Evolutionary conservation across 140 eudicot genomes (phyloP), one percentile per base, ranked within the genome.

Genomic region (Anethum foeniculum): DNA sequence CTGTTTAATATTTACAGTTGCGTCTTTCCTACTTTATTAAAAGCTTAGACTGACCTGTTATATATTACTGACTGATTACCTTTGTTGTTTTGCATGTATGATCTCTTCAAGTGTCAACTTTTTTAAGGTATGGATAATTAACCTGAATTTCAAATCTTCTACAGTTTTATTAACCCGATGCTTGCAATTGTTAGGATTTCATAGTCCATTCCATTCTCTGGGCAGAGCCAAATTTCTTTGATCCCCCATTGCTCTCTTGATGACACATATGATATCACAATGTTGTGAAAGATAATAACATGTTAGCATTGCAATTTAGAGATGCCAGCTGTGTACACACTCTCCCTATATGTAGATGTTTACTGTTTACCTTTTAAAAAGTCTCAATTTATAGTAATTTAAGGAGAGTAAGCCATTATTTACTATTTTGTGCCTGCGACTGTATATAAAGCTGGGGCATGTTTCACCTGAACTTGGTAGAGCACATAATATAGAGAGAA

Each of bases 61-160:
- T 44, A 74, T 44, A n/a, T 41, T 23, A 39, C 7, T 25, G 78
- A 74, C 60, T 25, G 21, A 44, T 74, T 44, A 11, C 10, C 11
- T 43, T n/a, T 74, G 34, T 74, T 84, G 44, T 78, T 86, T 82
- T 47, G 76, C 88, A 80, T 80, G 83, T 77, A n/a, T 47, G 77
- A 47, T 34, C 15, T 58, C 64, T 48, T 73, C 81, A 90, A 90
- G 94, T 83, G 83, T 87, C 88, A 87, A 83, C 12, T 89, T 89
- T 85, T 90, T 90, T 77, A 75, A 90, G 94, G 94, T 90, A 88
- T n/a, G 85, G 30, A 58, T 74, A 44, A 30, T 75, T 77, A 43
- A 16, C 75, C 23, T 68, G 44, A 68, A 52, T 69, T 77, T 28
- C 38, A 34, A 46, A 28, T 71, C 27, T 71, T 71, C 44, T 39